These are phyloP conservation scores for Priceomyces haplophilus DNA, from an alignment of 805 yeast genomes.

Conservation along the genomic window DNA sequence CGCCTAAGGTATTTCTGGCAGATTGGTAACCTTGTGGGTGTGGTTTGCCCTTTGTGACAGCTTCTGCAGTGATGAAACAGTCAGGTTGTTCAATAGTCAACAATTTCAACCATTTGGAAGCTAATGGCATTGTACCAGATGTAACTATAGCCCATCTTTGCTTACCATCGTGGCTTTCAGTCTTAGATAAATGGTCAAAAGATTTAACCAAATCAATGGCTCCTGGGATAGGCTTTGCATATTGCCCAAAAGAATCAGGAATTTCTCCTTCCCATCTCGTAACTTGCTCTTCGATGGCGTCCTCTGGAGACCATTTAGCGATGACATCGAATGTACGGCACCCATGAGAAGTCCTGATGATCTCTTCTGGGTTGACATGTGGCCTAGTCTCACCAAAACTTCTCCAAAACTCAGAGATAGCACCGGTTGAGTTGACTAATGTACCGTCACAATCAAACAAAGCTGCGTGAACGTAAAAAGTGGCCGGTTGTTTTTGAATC, in stretches of 20 bases:
- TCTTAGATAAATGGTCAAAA: constrained; percentile 47
- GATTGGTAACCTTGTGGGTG: constrained; percentile 77
- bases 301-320: constrained; percentile 70
- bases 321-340: constrained; percentile 79
- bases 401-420: constrained; percentile 81
- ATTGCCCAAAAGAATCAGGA: constrained; percentile 68
- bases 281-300: constrained; percentile 62
- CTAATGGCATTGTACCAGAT: constrained; percentile 74
- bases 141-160: constrained; percentile 86
- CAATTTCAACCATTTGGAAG: constrained; percentile 73
- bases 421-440: constrained; percentile 75
- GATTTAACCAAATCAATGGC: constrained; percentile 59
- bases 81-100: constrained; percentile 61
- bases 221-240: constrained; percentile 75
- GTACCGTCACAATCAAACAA: constrained; percentile 89
- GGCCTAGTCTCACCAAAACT: constrained; percentile 66
- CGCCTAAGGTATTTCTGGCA: constrained; percentile 51
- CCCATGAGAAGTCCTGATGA: constrained; percentile 76
- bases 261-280: constrained; percentile 67
- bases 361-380: constrained; percentile 64
- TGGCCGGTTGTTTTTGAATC: constrained; percentile 39
- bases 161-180: constrained; percentile 37
- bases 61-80: constrained; percentile 78
- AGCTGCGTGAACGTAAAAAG: constrained; percentile 43
- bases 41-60: constrained; percentile 78